These are phyloP conservation scores for Bipolaris cookei DNA, from an alignment of 2,329 filamentous ascomycete genomes.

Conservation along the genomic window DNA sequence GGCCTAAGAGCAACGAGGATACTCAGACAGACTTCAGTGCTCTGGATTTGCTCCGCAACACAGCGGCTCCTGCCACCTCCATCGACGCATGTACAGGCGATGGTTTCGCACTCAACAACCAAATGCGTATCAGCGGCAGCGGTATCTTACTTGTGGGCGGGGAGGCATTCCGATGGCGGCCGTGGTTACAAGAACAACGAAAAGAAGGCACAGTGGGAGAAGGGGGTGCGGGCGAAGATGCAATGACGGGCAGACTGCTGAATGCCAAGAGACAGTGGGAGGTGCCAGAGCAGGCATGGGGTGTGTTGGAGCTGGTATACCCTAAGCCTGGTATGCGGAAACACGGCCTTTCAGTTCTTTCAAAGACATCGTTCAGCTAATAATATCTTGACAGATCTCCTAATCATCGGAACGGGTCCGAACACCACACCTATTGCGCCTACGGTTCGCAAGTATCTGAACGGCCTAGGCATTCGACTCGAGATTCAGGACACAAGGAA, in stretches of 20 bases:
- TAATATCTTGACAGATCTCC: constrained; percentile 65
- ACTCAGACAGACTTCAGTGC: constrained; percentile 74
- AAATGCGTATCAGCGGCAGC: constrained; percentile 69
- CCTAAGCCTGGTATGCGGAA: constrained; percentile 78
- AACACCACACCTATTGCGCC: constrained; percentile 78
- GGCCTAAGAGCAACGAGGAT: constrained; percentile 65
- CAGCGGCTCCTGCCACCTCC: constrained; percentile 77
- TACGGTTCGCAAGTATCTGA: constrained; percentile 73
- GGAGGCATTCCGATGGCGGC: constrained; percentile 87
- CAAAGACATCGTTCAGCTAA: constrained; percentile 17
- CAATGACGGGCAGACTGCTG: constrained; percentile 58
- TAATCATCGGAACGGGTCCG: constrained; percentile 86
- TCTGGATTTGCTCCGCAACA: constrained; percentile 79
- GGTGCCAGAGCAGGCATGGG: constrained; percentile 72
- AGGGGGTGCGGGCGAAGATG: constrained; percentile 42
- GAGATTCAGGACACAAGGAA: constrained; percentile 93
- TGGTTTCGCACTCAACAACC: constrained; percentile 87
- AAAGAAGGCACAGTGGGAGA: constrained; percentile 36
- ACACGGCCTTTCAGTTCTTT: background rate
- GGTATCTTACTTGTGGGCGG: constrained; percentile 83
- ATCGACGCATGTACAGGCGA: constrained; percentile 82
- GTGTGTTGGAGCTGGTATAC: constrained; percentile 78
- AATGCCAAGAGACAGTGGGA: constrained; percentile 86
- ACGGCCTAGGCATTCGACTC: constrained; percentile 78
- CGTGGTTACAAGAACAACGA: constrained; percentile 66